Evolutionary conservation across 495 filamentous ascomycete species (phyloP), one percentile per base, ranked within the genome.

Genomic region (Glarea lozoyensis): DNA sequence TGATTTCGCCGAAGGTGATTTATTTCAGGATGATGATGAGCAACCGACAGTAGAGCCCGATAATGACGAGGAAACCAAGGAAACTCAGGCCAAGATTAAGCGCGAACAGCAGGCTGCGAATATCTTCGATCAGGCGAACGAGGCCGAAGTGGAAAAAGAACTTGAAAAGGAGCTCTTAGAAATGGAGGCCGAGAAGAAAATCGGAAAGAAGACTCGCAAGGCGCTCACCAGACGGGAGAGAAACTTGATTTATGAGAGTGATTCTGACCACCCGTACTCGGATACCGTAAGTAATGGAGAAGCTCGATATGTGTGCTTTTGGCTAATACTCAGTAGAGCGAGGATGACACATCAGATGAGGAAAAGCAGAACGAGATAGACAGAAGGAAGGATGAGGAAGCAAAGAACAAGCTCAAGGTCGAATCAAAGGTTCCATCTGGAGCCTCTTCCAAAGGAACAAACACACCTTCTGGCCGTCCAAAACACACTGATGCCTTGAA

Each of bases 1-100:
- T 2, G 81, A 84, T 30, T 64, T 81, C 43, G 77, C 76, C 17
- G 70, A 63, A 16, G 60, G 64, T 33, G 66, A 69, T 30, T 48
- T 56, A 31, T 88, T 88, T 53, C 78, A 81, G 10, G 84, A 97
- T 54, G 92, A 98, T 55, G 92, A 98, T 56, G 92, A 96, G 55
- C 75, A 80, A 34, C 82, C 86, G 10, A 67, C 68, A 40, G 72
- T 93, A 31, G 86, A 93, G 56, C 79, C 81, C 42, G 84, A 88
- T 9, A 64, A 78, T 35, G 87, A 95, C 40, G 86, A 93, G 47
- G 88, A 95, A 31, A 66, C 76, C 0, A 96, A 94, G 57, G 83
- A 86, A n/a, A 76, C 88, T 2, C 82, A 90, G 52, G 79, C 82
- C 41, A 73, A 79, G 47, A 82, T 97, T 48, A 92, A 89, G 47